Evolutionary conservation across 2,329 filamentous ascomycete genomes (phyloP).

Genomic region (Fusarium transvaalense): DNA sequence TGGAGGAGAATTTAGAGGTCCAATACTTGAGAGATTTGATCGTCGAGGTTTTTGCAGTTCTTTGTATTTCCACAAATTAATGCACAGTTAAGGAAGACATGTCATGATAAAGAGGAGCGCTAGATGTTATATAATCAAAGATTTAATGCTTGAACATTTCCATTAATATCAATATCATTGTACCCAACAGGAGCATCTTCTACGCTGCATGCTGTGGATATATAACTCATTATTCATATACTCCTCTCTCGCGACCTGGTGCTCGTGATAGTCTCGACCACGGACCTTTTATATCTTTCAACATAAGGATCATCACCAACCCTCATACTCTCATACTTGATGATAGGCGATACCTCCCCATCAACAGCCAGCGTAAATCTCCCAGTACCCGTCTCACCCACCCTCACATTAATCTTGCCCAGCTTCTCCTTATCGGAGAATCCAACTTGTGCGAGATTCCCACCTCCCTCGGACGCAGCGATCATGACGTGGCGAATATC

Average conservation of each 20-base stretch:
- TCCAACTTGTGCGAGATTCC: not conserved
- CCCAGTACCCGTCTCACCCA: slow-evolving; percentile 2
- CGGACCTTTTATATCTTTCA: not conserved
- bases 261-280: not conserved
- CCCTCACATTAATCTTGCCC: slow-evolving; percentile 8
- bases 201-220: not conserved
- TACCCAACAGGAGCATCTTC: no score
- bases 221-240: not conserved
- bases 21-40: not conserved
- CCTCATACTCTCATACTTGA: slow-evolving; percentile 26
- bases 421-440: slow-evolving; percentile 12
- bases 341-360: slow-evolving; percentile 3
- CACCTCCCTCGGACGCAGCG: slow-evolving; percentile 22
- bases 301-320: not conserved
- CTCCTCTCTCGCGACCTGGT: not conserved
- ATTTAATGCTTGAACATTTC: not conserved
- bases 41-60: not conserved
- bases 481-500: slow-evolving; percentile 32
- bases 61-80: not conserved
- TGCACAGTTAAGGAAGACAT: not conserved
- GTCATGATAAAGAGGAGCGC: not conserved
- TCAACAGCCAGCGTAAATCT: slow-evolving; percentile 15
- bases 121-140: not conserved
- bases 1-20: slow-evolving; percentile 12
- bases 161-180: not conserved